Conservation (phyloP, 2,329 filamentous ascomycete species). For the Sphaceloma murrayae region DNA sequence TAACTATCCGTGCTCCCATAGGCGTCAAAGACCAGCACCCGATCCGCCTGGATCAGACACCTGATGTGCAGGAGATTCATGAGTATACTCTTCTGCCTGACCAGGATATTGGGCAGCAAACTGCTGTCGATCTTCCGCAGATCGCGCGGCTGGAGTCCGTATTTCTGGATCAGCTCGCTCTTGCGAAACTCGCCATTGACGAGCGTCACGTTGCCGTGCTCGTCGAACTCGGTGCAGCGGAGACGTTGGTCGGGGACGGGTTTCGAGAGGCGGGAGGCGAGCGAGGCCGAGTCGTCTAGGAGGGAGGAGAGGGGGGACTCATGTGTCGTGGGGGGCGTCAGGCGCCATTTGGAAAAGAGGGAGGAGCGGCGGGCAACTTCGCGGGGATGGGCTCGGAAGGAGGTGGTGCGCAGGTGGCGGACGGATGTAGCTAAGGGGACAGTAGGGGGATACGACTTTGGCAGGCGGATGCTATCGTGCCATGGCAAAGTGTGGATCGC, state of each 20-base stretch:
- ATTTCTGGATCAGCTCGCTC: conserved; percentile 79
- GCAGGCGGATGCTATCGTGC: background rate
- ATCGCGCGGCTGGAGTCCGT: conserved; percentile 85
- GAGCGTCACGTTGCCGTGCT: conserved; percentile 80
- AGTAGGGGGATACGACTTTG: background rate
- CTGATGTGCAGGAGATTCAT: conserved; percentile 95
- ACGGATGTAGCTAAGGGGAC: background rate
- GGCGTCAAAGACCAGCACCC: conserved; percentile 89
- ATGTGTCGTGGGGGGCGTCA: background rate
- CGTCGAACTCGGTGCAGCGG: conserved; percentile 90
- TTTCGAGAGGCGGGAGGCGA: conserved; percentile 60
- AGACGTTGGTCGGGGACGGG: conserved; percentile 75
- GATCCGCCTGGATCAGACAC: conserved; percentile 88
- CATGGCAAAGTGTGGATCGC: conserved; percentile 4
- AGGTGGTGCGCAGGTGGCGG: background rate
- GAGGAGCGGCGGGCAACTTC: conserved; percentile 9
- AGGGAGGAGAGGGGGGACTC: conserved; percentile 40
- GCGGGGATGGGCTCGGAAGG: background rate
- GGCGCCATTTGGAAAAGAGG: conserved; percentile 12
- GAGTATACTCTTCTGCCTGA: conserved; percentile 84
- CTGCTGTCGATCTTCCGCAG: conserved; percentile 96
- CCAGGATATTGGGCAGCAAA: conserved; percentile 86
- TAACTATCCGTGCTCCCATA: conserved; percentile 93
- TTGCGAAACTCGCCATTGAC: conserved; percentile 97
- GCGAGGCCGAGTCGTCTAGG: conserved; percentile 51